Base-by-base conservation (phyloP, 192 early-diverging fungal species). In the Funneliformis geosporum region DNA sequence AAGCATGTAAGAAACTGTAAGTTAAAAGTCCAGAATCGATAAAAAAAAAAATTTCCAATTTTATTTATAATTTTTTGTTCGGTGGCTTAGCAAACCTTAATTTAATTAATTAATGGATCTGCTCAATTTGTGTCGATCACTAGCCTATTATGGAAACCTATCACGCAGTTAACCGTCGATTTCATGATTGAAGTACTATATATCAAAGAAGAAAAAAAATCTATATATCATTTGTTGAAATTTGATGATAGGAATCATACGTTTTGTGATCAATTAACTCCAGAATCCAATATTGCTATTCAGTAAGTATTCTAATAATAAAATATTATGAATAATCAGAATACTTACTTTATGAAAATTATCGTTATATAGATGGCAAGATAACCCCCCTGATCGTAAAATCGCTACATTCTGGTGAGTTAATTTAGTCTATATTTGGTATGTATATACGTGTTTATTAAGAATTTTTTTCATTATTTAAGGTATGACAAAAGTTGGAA, bases 71-170 rank as follows among this genome's bases (percentile, higher is more conserved):
- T 65, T 43, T 40, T 61, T 76, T 61, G 16, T 27, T 60, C 60
- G 16, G 23, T 60, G 16, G 21, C 6, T 21, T n/a, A 39, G 33
- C 16, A 66, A 38, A 25, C 64, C 10, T 18, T 38, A 38, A 33
- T 40, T 39, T n/a, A 33, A n/a, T 33, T 33, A 33, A 33, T 33
- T 33, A 33, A 33, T 2, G 33, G 21, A 16, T 39, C 68, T 39
- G 28, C 40, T 39, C 39, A 21, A 40, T 40, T 70, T 70, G 40
- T 70, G 27, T 16, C 40, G 27, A 66, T 73, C 44, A 11, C 38
- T 81, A 92, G 90, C 61, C 68, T 91, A n/a, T 86, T 91, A 76
- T 90, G 89, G 89, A 90, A 88, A 79, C 86, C 89, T 28, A 78
- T 79, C 1, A 83, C 86, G 38, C 47, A 78, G 18, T 86, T 85